Conservation (phyloP, 768 basidiomycete species). For the Pulveroboletus sp. region DNA sequence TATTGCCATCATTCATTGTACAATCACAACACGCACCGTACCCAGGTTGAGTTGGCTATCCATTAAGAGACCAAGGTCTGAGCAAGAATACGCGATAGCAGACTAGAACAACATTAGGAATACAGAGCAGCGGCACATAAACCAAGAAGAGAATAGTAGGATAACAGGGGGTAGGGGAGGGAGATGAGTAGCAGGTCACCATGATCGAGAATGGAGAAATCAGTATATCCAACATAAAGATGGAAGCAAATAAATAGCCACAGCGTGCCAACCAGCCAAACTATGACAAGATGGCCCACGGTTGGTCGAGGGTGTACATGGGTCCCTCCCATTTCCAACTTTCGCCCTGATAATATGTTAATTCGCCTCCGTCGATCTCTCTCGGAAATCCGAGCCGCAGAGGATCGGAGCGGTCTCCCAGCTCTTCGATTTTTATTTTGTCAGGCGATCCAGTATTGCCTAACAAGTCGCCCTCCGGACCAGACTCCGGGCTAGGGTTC, state of each 20-base stretch:
- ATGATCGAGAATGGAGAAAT: constrained; percentile 12
- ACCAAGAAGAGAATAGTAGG: constrained; percentile 38
- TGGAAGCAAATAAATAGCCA: constrained; percentile 40
- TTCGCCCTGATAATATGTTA: constrained; percentile 51
- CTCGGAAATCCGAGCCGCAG: constrained; percentile 58
- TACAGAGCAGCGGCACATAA: constrained; percentile 47
- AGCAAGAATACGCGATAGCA: constrained; percentile 50
- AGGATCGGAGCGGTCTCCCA: constrained; percentile 40
- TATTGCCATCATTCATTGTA: constrained; percentile 7
- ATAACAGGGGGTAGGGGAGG: constrained; percentile 32
- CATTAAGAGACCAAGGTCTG: constrained; percentile 33
- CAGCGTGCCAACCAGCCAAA: constrained; percentile 27
- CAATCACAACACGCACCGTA: constrained; percentile 11
- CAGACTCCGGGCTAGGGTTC: constrained; percentile 74
- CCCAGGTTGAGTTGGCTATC: constrained; percentile 20
- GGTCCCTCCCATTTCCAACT: constrained; percentile 73
- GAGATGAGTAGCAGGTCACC: constrained; percentile 34
- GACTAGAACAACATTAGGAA: constrained; percentile 56
- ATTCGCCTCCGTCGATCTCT: constrained; percentile 75
- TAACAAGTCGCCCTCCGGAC: constrained; percentile 53
- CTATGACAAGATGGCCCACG: constrained; percentile 64
- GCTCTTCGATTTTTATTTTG: constrained; percentile 53
- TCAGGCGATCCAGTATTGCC: constrained; percentile 44
- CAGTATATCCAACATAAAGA: constrained; percentile 42
- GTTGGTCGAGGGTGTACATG: constrained; percentile 61